Conservation (phyloP, 2,329 filamentous ascomycete species). For the Beauveria bassiana region DNA sequence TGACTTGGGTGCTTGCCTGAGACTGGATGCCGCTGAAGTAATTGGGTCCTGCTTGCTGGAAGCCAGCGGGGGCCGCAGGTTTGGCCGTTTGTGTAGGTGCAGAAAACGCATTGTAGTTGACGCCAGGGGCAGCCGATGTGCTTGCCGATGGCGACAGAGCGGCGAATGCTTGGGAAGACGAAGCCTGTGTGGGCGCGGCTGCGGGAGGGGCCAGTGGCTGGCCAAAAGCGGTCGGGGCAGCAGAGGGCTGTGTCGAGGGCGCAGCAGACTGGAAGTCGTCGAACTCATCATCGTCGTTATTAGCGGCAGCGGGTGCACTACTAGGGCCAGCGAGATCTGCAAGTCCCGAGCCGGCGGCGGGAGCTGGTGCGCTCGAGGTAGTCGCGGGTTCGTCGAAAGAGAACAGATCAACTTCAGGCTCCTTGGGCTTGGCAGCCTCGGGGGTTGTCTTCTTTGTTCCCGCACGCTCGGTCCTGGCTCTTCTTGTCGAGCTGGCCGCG, state of each 20-base stretch:
- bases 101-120: slow-evolving; percentile 51
- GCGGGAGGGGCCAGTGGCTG: slow-evolving; percentile 71
- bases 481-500: slow-evolving; percentile 34
- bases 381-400: slow-evolving; percentile 75
- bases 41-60: slow-evolving; percentile 76
- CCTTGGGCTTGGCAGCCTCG: slow-evolving; percentile 70
- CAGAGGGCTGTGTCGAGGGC: slow-evolving; percentile 45
- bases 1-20: slow-evolving; percentile 15
- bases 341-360: slow-evolving; percentile 39
- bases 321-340: slow-evolving; percentile 32
- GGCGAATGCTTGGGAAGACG: slow-evolving; percentile 71
- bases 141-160: slow-evolving; percentile 66
- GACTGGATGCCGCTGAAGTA: slow-evolving; percentile 82
- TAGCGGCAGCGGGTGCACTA: slow-evolving; percentile 26
- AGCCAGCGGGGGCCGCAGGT: slow-evolving; percentile 52
- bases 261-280: slow-evolving; percentile 90
- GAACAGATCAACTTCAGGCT: slow-evolving; percentile 86
- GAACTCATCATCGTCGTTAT: slow-evolving; percentile 82
- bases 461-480: slow-evolving; percentile 24
- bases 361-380: slow-evolving; percentile 35
- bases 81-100: slow-evolving; percentile 28
- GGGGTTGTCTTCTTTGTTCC: slow-evolving; percentile 35
- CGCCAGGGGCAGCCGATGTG: slow-evolving; percentile 43
- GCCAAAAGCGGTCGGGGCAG: slow-evolving; percentile 67
- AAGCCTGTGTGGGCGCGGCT: slow-evolving; percentile 43